Evolutionary conservation across 2,329 filamentous ascomycete genomes (phyloP).

Genomic region (Orbilia blumenaviensis): DNA sequence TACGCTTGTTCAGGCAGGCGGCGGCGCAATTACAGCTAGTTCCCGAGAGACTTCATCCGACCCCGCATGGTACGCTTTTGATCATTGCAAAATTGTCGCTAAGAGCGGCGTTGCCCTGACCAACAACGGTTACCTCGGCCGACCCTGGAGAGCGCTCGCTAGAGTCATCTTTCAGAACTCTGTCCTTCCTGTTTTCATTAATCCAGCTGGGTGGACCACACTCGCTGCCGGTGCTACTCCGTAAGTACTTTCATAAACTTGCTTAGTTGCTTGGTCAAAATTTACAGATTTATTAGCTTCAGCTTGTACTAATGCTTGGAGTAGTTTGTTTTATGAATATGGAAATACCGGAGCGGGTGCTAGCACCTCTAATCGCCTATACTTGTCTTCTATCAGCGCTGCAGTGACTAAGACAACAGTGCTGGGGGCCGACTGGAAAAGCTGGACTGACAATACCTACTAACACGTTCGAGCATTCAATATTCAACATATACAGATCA

Average conservation of each 20-base stretch:
- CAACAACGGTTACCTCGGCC: constrained; percentile 59
- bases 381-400: constrained; percentile 56
- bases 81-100: constrained; percentile 58
- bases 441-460: constrained; percentile 36
- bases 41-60: constrained; percentile 57
- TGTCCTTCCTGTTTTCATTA: constrained; percentile 58
- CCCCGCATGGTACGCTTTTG: constrained; percentile 59
- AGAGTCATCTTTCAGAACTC: constrained; percentile 60
- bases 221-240: constrained; percentile 59
- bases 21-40: constrained; percentile 59
- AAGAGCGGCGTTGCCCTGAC: constrained; percentile 54
- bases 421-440: constrained; percentile 55
- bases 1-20: constrained; percentile 59
- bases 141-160: constrained; percentile 60
- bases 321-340: constrained; percentile 58
- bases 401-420: constrained; percentile 57
- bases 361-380: constrained; percentile 54
- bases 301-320: neutral
- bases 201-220: constrained; percentile 59
- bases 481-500: too few species aligned
- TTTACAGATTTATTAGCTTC: neutral
- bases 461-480: too few species aligned
- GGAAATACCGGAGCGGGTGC: constrained; percentile 58
- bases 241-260: neutral
- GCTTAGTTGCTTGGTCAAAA: neutral